Conservation (phyloP, 2,329 filamentous ascomycete genomes). For the Fusarium coicis region DNA sequence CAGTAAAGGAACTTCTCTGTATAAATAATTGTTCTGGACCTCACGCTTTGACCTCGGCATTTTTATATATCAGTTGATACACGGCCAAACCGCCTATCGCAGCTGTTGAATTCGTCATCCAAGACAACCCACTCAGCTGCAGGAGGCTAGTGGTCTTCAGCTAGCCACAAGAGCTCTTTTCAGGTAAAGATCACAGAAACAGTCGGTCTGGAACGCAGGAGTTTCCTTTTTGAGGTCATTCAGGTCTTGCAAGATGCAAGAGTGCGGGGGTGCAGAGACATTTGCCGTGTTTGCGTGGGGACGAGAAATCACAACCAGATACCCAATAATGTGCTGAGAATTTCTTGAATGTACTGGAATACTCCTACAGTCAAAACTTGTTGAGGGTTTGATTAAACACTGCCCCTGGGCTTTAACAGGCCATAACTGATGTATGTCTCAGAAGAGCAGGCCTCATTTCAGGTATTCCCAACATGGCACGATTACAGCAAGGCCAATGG, state of each 20-base stretch:
- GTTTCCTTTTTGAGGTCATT: not conserved
- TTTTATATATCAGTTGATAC: not conserved
- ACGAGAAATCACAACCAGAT: not conserved
- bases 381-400: not conserved
- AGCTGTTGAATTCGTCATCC: not conserved
- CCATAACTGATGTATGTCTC: not conserved
- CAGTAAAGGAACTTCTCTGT: not conserved
- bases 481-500: not conserved
- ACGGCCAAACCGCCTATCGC: not conserved
- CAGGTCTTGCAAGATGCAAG: too few relatives aligned
- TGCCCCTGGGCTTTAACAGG: not conserved
- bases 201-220: not conserved
- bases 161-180: not conserved
- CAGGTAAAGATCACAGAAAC: not conserved
- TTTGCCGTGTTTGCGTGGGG: too few relatives aligned
- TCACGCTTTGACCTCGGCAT: not conserved
- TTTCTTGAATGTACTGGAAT: not conserved
- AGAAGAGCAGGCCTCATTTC: not conserved
- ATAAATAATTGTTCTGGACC: not conserved
- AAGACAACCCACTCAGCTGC: not conserved
- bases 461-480: fast-evolving
- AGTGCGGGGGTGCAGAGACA: not conserved
- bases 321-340: not conserved
- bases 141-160: not conserved
- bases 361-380: not conserved